A percentile compares a stretch with the other conserved stretches of the same genome.
These are phyloP conservation scores for Immersiporthe knoxdaviesiana DNA, from an alignment of 2,329 filamentous ascomycete genomes.

Conservation along the genomic window DNA sequence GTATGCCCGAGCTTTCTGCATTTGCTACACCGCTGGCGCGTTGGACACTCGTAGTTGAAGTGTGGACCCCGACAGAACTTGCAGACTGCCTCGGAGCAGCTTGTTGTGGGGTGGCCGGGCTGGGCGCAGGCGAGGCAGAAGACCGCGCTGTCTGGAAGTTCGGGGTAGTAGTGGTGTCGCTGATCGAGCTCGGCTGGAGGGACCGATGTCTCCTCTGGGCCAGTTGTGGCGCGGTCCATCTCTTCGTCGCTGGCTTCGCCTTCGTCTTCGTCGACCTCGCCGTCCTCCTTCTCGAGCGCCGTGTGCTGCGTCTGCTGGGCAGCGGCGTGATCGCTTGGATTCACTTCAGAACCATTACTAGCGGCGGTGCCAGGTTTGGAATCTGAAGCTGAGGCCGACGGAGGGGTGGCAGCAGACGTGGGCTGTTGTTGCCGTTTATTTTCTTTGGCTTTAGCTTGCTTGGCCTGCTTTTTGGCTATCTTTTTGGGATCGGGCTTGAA, in stretches of 20 bases:
- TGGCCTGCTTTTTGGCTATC: slow-evolving; percentile 7
- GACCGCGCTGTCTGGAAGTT: slow-evolving; percentile 44
- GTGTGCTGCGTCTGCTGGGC: not conserved
- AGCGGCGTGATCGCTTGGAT: not conserved
- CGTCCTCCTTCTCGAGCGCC: not conserved
- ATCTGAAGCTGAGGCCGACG: not conserved
- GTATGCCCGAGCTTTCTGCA: slow-evolving; percentile 67
- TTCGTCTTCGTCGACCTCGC: not conserved
- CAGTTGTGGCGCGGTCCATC: slow-evolving; percentile 2
- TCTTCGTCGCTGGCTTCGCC: not conserved
- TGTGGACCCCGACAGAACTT: slow-evolving; percentile 54
- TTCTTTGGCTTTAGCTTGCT: not conserved
- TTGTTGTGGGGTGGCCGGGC: slow-evolving; percentile 48
- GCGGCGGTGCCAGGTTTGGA: not conserved
- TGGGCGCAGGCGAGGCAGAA: slow-evolving; percentile 58
- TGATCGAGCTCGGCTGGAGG: slow-evolving; percentile 42
- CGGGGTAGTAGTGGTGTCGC: slow-evolving; percentile 56
- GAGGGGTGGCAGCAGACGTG: not conserved
- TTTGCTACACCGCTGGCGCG: slow-evolving; percentile 55
- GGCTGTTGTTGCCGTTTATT: not conserved
- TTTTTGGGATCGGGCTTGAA: slow-evolving; percentile 6
- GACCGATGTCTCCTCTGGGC: not conserved
- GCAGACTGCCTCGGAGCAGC: slow-evolving; percentile 53
- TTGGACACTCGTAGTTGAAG: slow-evolving; percentile 54
- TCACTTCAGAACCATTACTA: not conserved